Conservation (phyloP, 1,139 yeast genomes). For the Zygosaccharomyces pseudobailii region DNA sequence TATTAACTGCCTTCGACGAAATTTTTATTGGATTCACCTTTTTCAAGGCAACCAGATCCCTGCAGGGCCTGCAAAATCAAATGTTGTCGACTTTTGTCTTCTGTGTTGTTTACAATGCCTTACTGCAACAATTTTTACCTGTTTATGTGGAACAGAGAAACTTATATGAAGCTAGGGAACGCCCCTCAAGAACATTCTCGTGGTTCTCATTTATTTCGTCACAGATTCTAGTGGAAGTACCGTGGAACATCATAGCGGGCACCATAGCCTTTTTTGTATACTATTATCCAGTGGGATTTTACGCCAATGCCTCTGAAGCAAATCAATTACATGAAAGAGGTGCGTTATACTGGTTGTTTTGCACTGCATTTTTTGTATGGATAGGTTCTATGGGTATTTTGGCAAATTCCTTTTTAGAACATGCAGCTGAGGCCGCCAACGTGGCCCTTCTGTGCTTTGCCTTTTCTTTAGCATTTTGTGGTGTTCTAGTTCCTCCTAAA, state of each 20-base stretch:
- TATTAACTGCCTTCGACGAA: conserved; percentile 45
- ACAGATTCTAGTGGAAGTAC: conserved; percentile 68
- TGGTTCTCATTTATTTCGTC: conserved; percentile 57
- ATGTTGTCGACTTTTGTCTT: conserved; percentile 70
- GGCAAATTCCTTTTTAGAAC: conserved; percentile 47
- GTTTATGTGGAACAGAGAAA: conserved; percentile 66
- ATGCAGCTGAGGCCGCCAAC: conserved; percentile 71
- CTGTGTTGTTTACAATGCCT: conserved; percentile 51
- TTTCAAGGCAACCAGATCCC: conserved; percentile 57
- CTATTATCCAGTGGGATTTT: conserved; percentile 78
- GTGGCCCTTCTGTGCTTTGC: conserved; percentile 59
- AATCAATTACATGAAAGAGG: conserved; percentile 55
- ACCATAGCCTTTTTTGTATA: conserved; percentile 66
- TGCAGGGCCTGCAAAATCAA: conserved; percentile 59
- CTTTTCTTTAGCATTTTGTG: conserved; percentile 71
- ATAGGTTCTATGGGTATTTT: conserved; percentile 62
- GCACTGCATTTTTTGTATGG: conserved; percentile 54
- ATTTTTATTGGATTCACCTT: conserved; percentile 73
- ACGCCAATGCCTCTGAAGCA: conserved; percentile 52
- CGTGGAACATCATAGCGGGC: conserved; percentile 66
- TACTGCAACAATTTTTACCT: conserved; percentile 72
- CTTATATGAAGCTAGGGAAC: conserved; percentile 84
- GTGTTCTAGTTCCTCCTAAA: conserved; percentile 66
- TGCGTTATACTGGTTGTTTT: conserved; percentile 59
- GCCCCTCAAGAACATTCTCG: conserved; percentile 64